Conservation (phyloP, 2,329 filamentous ascomycete genomes). For the Sclerotinia spermophila region DNA sequence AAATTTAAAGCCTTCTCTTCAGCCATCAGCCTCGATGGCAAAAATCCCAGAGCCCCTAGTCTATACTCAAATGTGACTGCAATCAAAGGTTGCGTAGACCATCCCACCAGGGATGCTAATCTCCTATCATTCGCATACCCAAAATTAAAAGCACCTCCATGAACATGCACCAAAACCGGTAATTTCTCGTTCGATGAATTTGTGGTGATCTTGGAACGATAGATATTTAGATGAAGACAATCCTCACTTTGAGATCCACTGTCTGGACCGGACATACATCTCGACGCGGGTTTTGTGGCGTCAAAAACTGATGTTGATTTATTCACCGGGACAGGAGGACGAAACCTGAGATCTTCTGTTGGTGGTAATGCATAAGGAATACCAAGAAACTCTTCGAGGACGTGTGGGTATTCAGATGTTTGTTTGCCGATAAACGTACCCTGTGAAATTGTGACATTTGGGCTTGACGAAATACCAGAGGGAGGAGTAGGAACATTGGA, state of each 20-base stretch:
- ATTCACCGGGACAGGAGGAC: conserved; percentile 32
- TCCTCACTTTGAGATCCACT: conserved; percentile 42
- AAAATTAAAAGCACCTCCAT: conserved; percentile 61
- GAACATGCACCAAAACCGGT: conserved; percentile 58
- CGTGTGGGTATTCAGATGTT: conserved; percentile 25
- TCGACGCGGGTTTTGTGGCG: conserved; percentile 38
- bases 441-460: conserved; percentile 27
- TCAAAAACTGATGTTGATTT: conserved; percentile 35
- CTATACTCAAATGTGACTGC: conserved; percentile 60
- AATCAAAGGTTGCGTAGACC: conserved; percentile 49
- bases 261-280: conserved; percentile 29
- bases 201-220: conserved; percentile 33
- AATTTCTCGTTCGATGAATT: conserved; percentile 33
- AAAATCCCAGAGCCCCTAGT: conserved; percentile 65
- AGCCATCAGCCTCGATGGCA: conserved; percentile 53
- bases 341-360: conserved; percentile 46
- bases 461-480: not conserved
- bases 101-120: conserved; percentile 58
- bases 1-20: conserved; percentile 58
- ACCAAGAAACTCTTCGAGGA: conserved; percentile 43
- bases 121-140: conserved; percentile 40
- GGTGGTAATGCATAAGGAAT: conserved; percentile 49
- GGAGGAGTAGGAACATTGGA: not conserved
- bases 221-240: conserved; percentile 53
- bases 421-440: conserved; percentile 32